phyloP scores from a whole-genome alignment of 2,329 filamentous ascomycete genomes.

The Rhexocercosporidium sp. region DNA sequence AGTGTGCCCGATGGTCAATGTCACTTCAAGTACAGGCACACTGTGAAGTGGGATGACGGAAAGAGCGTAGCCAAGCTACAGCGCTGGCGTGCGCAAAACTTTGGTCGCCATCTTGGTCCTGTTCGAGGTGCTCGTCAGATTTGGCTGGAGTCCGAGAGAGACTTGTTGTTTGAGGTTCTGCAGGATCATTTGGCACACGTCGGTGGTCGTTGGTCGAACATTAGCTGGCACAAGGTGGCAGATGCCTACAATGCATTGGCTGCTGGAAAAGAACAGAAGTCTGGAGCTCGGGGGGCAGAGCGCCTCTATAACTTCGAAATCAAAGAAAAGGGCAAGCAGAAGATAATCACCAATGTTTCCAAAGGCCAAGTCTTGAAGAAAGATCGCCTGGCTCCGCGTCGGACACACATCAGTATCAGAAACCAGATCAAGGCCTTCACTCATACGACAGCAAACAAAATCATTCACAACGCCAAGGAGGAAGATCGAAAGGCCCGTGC shows the following conservation, averaged over 20 bases:
- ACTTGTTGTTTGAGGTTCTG: background rate
- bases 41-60: background rate
- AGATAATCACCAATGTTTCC: background rate
- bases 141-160: conserved; percentile 4
- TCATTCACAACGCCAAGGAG: background rate
- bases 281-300: background rate
- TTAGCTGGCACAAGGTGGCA: background rate
- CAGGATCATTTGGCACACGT: background rate
- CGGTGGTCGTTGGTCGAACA: background rate
- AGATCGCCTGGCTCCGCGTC: background rate
- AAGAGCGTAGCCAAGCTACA: background rate
- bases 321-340: background rate
- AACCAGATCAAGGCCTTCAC: background rate
- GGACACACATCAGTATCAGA: background rate
- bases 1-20: background rate
- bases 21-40: background rate
- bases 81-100: background rate
- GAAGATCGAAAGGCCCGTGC: background rate
- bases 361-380: background rate
- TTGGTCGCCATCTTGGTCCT: background rate
- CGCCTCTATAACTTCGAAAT: background rate
- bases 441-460: background rate
- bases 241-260: background rate
- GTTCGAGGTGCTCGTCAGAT: background rate
- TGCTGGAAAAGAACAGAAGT: background rate